A percentile compares a stretch with the other conserved stretches of the same genome.
phyloP scores from a whole-genome alignment of 1,139 yeast genomes.

The Pichia kudriavzevii region DNA sequence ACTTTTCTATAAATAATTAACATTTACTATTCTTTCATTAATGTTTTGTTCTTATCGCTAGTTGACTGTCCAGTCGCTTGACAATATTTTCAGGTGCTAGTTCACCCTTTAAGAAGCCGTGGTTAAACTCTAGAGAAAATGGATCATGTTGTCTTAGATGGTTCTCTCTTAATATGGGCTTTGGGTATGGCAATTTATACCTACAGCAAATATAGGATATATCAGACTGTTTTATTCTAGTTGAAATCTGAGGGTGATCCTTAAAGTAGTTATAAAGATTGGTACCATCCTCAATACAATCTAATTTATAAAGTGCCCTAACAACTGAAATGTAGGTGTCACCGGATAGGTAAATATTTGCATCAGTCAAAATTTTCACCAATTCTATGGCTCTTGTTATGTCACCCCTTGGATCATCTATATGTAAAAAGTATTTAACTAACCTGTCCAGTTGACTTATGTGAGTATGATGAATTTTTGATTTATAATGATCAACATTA shows the following conservation, averaged over 20 bases:
- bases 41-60: no score
- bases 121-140: slow-evolving; percentile 1
- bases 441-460: slow-evolving; percentile 3
- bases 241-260: slow-evolving; percentile 4
- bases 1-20: background rate
- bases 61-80: background rate
- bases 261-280: slow-evolving; percentile 15
- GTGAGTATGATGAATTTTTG: slow-evolving; percentile 1
- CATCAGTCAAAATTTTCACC: slow-evolving; percentile 3
- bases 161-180: background rate
- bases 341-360: slow-evolving; percentile 9
- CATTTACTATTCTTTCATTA: background rate
- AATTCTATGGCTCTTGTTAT: slow-evolving; percentile 4
- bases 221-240: slow-evolving; percentile 1
- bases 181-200: slow-evolving; percentile 13
- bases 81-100: slow-evolving; percentile 8
- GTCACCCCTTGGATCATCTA: slow-evolving; percentile 2
- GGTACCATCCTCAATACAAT: slow-evolving; percentile 17
- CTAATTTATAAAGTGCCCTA: slow-evolving; percentile 15
- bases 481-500: slow-evolving; percentile 3
- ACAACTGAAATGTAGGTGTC: slow-evolving; percentile 17
- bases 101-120: slow-evolving; percentile 4
- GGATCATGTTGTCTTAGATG: background rate
- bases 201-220: slow-evolving; percentile 3
- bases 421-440: slow-evolving; percentile 1